Evolutionary conservation across 306 rosid species (phyloP), one percentile per base, ranked within the genome.

Genomic region (Hippophae tibetana): DNA sequence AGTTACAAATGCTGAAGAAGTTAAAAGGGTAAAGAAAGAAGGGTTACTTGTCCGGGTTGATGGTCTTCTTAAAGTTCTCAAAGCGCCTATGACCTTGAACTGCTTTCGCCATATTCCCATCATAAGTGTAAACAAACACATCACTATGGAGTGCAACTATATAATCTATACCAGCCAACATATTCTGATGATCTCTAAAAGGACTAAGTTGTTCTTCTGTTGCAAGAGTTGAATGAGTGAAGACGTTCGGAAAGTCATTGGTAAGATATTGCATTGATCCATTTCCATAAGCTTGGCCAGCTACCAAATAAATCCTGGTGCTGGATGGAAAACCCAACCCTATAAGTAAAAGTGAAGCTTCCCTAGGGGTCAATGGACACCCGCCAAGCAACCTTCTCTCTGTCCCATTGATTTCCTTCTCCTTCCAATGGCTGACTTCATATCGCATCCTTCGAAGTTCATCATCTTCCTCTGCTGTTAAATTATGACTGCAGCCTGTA

Each of bases 61-160:
- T 83, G 62, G 99, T 83, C 84, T 85, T 88, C 88, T 82, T 88
- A 50, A 92, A 92, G 81, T 89, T 76, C 78, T 92, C 94, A 47
- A 82, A 92, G 71, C 94, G 95, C 68, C 99, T 78, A 67, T 92
- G 99, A 72, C 99, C 99, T 80, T 85, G 96, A 61, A 92, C 95
- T 40, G 99, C 99, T 84, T 92, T 92, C n/a, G 99, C 99, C 99
- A 92, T 86, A 69, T 92, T 92, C 64, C 99, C 97, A 62, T 92
- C 99, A 5, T 85, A 88, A 18, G 99, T 92, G 78, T 85, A 84
- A 25, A 88, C 69, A 77, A 92, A 92, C 31, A 76, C 95, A 25
- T 80, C 82, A 57, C 99, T 88, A 70, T 85, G 81, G 43, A 92
- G 88, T 77, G 99, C 99, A 64, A 92, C 96, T 42, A 74, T 96